Conservation (phyloP, 176 grass and related monocot species). For the Carex cristatella region DNA sequence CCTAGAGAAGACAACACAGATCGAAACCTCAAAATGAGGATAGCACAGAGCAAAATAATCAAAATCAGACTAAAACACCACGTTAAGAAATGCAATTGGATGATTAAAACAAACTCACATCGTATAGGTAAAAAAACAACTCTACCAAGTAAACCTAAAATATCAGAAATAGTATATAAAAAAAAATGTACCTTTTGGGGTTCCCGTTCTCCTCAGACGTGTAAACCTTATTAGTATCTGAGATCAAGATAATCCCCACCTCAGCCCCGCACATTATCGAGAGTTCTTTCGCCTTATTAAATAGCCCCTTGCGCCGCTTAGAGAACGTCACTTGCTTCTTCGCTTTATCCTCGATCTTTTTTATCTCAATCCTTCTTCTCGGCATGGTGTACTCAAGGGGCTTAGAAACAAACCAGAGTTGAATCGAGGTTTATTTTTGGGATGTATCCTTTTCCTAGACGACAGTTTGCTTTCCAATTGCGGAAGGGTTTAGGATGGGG, state of each 20-base stretch:
- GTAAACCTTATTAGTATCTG: constrained; percentile 33
- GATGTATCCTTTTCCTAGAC: too few species aligned
- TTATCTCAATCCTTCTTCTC: constrained; percentile 70
- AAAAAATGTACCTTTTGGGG: constrained; percentile 35
- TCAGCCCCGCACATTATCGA: constrained; percentile 75
- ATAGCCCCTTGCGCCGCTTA: constrained; percentile 66
- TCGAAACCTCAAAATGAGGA: background rate
- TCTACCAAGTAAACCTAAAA: background rate
- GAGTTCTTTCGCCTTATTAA: constrained; percentile 89
- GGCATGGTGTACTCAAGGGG: background rate
- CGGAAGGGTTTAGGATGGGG: too few species aligned
- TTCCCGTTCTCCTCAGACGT: too few species aligned
- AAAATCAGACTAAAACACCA: background rate
- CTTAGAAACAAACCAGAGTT: background rate
- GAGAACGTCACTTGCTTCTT: constrained; percentile 84
- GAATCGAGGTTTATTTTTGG: background rate
- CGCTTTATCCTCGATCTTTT: constrained; percentile 61
- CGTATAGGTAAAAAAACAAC: background rate
- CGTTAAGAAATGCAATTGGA: background rate
- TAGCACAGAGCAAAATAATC: background rate
- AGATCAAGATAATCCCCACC: constrained; percentile 75
- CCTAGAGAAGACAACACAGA: background rate
- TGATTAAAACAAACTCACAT: background rate
- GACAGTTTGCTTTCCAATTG: too few species aligned
- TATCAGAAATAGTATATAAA: background rate